These are phyloP conservation scores for Euphorbia peplus DNA, from an alignment of 345 rosid species.

Conservation along the genomic window DNA sequence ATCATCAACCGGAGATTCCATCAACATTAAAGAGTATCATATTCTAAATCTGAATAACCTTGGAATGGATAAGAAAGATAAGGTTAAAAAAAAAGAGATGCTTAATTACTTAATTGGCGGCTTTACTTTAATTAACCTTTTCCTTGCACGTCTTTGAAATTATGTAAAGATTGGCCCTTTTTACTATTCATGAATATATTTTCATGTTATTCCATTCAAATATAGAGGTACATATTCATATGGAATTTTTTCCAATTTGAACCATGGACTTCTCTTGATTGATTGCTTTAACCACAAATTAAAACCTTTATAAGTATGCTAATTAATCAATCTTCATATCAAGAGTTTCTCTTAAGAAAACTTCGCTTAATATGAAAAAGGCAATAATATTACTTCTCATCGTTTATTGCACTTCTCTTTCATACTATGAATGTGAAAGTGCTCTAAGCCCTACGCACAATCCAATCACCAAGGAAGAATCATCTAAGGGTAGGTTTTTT, in stretches of 20 bases:
- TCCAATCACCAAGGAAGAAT: background rate
- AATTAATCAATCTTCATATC: no score
- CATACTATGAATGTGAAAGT: conserved; percentile 2
- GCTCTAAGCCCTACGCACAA: background rate
- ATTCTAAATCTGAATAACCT: background rate
- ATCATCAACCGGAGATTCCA: no score
- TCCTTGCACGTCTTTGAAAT: background rate
- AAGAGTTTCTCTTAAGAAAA: no score
- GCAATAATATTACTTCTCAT: background rate
- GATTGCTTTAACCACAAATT: no score
- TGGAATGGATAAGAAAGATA: background rate
- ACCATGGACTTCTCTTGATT: no score
- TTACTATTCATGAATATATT: background rate
- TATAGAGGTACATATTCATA: background rate
- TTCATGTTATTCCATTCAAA: background rate
- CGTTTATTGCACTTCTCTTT: background rate
- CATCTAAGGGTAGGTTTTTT: background rate
- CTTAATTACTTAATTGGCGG: background rate
- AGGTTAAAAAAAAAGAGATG: no score
- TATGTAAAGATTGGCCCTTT: no score
- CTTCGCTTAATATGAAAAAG: background rate
- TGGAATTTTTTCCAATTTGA: no score
- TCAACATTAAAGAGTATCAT: background rate
- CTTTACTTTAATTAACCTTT: background rate
- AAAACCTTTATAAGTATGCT: no score